Conservation (phyloP, 192 early-diverging fungal genomes). For the Umbelopsis sp. region DNA sequence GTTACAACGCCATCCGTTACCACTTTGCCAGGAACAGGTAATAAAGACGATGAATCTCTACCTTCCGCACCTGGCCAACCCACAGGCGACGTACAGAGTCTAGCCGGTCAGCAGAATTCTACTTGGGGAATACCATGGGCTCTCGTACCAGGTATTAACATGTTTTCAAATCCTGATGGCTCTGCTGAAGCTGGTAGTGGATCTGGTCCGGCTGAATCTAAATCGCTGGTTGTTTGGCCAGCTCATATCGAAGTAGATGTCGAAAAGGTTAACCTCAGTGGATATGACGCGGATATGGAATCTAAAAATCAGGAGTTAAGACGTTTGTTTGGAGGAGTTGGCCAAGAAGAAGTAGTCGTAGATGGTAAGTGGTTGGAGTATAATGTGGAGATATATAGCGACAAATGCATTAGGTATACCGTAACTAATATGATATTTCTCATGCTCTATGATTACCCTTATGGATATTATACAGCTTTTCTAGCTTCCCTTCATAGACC, state of each 20-base stretch:
- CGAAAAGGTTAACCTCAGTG: conserved; percentile 3
- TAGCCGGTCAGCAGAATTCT: background rate
- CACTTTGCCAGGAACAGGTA: background rate
- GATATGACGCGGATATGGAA: conserved; percentile 16
- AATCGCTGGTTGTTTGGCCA: conserved; percentile 29
- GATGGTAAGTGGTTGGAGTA: conserved; percentile 28
- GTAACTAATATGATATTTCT: too few species aligned
- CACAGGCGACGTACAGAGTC: too few species aligned
- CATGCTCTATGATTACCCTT: background rate
- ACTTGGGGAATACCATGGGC: conserved; percentile 41
- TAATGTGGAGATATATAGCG: too few species aligned
- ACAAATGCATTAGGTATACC: too few species aligned
- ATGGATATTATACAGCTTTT: conserved; percentile 17
- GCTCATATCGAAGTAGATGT: conserved; percentile 25
- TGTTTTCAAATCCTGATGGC: conserved; percentile 12
- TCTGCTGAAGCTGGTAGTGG: background rate
- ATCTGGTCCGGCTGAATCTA: background rate
- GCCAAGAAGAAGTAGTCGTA: conserved; percentile 30
- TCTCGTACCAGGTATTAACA: conserved; percentile 33
- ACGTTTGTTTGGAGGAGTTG: conserved; percentile 22
- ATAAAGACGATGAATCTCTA: background rate
- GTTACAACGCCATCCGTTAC: background rate
- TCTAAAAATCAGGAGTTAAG: conserved; percentile 24
- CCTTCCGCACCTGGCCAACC: background rate
- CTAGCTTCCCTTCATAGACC: conserved; percentile 24